Percentiles rank a stretch among this genome's conserved stretches.
phyloP scores from a whole-genome alignment of 371 early-diverging fungal genomes.

The Zopfochytrium polystomum region DNA sequence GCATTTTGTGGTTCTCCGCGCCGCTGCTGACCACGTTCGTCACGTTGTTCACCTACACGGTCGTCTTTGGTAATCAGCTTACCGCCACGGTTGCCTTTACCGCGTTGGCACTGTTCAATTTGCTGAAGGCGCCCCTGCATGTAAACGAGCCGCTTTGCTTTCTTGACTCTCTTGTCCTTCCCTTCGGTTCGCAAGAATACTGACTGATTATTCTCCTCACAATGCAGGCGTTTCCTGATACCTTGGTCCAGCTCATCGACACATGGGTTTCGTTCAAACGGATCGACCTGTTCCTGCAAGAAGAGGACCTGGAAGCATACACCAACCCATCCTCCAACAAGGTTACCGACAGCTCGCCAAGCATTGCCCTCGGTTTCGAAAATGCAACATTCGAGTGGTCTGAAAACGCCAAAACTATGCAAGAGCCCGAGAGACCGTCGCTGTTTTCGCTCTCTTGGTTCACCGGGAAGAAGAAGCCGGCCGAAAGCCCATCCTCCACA shows the following conservation, averaged over 20 bases:
- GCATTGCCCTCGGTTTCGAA: not conserved
- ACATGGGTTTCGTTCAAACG: constrained; percentile 27
- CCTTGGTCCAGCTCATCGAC: constrained; percentile 19
- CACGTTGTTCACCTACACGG: constrained; percentile 18
- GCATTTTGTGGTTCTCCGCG: too few relatives aligned
- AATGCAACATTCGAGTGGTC: not conserved
- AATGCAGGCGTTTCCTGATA: constrained; percentile 21
- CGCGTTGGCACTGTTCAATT: constrained; percentile 18
- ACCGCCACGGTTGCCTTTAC: constrained; percentile 50
- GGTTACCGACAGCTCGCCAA: not conserved
- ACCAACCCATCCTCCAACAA: not conserved
- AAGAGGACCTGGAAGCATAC: constrained; percentile 25
- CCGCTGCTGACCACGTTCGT: constrained; percentile 24
- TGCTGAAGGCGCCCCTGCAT: too few relatives aligned
- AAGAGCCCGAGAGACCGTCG: not conserved
- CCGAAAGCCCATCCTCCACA: not conserved
- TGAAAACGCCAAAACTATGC: not conserved
- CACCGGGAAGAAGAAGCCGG: too few relatives aligned
- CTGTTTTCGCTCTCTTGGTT: not conserved
- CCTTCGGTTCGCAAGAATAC: too few relatives aligned
- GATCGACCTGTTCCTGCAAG: constrained; percentile 18
- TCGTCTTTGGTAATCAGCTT: constrained; percentile 9
- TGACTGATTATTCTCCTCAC: too few relatives aligned
- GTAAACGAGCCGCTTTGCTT: too few relatives aligned
- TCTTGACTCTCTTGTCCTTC: too few relatives aligned